Conservation (phyloP, 1,284 basidiomycete species). For the Somion occarium region DNA sequence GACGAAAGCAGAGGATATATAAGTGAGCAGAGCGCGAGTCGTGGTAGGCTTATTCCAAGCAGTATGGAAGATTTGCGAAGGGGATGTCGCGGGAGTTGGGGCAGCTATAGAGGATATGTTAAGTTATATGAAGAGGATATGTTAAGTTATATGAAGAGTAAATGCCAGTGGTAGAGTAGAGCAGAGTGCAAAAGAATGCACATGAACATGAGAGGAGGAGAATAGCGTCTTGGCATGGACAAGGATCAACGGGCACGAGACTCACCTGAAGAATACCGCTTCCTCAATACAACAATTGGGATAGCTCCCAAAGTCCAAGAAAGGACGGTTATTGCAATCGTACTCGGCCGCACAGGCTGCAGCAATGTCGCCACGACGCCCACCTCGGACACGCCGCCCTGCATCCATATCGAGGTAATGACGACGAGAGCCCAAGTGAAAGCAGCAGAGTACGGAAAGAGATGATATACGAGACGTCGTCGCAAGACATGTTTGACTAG, state of each 20-base stretch:
- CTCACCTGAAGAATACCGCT: conserved; percentile 51
- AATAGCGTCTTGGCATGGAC: too few relatives aligned
- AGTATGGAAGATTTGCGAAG: conserved; percentile 40
- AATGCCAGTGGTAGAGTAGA: too few relatives aligned
- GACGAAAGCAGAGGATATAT: conserved; percentile 38
- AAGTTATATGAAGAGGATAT: too few relatives aligned
- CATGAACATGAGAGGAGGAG: too few relatives aligned
- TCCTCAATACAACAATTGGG: conserved; percentile 51
- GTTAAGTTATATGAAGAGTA: too few relatives aligned
- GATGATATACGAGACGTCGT: conserved; percentile 47
- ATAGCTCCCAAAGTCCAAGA: conserved; percentile 37
- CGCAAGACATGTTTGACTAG: conserved; percentile 51
- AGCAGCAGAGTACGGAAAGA: conserved; percentile 46
- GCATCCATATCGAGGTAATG: conserved; percentile 32
- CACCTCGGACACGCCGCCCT: conserved; percentile 25
- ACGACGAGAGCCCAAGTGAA: conserved; percentile 42
- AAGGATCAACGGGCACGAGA: conserved; percentile 6
- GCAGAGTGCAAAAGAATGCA: too few relatives aligned
- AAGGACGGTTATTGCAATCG: conserved; percentile 26
- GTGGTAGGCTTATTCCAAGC: conserved; percentile 46
- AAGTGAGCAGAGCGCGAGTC: conserved; percentile 36
- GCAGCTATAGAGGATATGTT: conserved; percentile 30
- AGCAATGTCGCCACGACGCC: conserved; percentile 30
- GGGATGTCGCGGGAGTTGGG: conserved; percentile 45
- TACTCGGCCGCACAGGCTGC: conserved; percentile 34